These are phyloP conservation scores for Gomphus bonarii DNA, from an alignment of 1,284 basidiomycete species.

Conservation along the genomic window DNA sequence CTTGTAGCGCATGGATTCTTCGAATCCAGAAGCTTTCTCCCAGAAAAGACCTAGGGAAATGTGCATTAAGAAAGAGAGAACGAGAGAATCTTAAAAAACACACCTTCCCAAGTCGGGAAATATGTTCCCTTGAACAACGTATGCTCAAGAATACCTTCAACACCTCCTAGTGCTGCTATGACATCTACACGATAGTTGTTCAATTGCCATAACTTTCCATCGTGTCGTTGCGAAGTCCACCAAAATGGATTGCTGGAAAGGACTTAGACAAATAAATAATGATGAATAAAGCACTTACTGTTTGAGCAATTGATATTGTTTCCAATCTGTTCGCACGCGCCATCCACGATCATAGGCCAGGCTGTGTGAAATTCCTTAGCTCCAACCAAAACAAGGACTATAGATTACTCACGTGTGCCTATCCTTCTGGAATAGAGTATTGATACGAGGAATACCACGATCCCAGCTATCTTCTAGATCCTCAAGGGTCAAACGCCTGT, in stretches of 20 bases:
- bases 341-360: constrained; percentile 97
- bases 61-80: constrained; percentile 12
- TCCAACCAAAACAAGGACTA: constrained; percentile 19
- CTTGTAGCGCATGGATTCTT: constrained; percentile 97
- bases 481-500: constrained; percentile 92
- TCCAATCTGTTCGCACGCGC: constrained; percentile 95
- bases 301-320: constrained; percentile 92
- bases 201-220: constrained; percentile 96
- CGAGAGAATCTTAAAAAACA: constrained; percentile 13
- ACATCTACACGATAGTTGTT: constrained; percentile 99
- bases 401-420: constrained; percentile 69
- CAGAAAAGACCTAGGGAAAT: constrained; percentile 68
- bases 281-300: constrained; percentile 38
- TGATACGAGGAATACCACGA: constrained; percentile 96
- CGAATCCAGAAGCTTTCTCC: constrained; percentile 93
- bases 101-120: constrained; percentile 85
- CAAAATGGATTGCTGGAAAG: constrained; percentile 80
- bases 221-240: constrained; percentile 98
- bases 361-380: constrained; percentile 40
- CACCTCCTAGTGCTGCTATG: constrained; percentile 96
- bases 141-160: constrained; percentile 96
- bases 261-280: not conserved
- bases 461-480: constrained; percentile 98
- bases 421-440: constrained; percentile 97
- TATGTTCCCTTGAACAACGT: constrained; percentile 97